Conservation (phyloP, 371 early-diverging fungal genomes). For the Amoeboradix gromovi region DNA sequence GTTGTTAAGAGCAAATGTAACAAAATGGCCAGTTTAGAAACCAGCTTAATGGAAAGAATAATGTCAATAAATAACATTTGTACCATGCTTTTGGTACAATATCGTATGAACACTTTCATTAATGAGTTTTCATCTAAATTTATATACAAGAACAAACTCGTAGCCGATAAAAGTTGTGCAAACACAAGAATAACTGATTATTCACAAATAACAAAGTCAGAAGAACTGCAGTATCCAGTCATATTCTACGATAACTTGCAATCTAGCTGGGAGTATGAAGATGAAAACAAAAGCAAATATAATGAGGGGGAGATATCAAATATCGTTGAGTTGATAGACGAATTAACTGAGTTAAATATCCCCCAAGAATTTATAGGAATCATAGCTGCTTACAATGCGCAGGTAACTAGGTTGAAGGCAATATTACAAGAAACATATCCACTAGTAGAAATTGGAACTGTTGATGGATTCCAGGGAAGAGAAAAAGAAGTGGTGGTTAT, state of each 20-base stretch:
- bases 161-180: not conserved
- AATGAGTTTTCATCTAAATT: not conserved
- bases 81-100: not conserved
- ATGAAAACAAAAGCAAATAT: conserved; percentile 7
- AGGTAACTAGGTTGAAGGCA: conserved; percentile 13
- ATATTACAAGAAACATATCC: conserved; percentile 14
- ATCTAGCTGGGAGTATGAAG: conserved; percentile 7
- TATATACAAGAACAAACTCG: not conserved
- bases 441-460: conserved; percentile 44
- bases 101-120: not conserved
- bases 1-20: conserved; percentile 2
- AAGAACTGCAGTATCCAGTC: too few relatives aligned
- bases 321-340: conserved; percentile 24
- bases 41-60: too few relatives aligned
- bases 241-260: conserved; percentile 4
- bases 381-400: conserved; percentile 56
- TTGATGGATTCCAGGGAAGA: conserved; percentile 88
- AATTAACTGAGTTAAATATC: conserved; percentile 32
- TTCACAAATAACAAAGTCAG: too few relatives aligned
- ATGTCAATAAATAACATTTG: too few relatives aligned
- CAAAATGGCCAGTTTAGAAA: too few relatives aligned
- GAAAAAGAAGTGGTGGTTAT: conserved; percentile 74
- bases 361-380: conserved; percentile 33
- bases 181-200: too few relatives aligned
- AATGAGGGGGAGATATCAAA: conserved; percentile 45